Evolutionary conservation across 768 basidiomycete genomes (phyloP), one percentile per base, ranked within the genome.

Genomic region (Mycena venus): DNA sequence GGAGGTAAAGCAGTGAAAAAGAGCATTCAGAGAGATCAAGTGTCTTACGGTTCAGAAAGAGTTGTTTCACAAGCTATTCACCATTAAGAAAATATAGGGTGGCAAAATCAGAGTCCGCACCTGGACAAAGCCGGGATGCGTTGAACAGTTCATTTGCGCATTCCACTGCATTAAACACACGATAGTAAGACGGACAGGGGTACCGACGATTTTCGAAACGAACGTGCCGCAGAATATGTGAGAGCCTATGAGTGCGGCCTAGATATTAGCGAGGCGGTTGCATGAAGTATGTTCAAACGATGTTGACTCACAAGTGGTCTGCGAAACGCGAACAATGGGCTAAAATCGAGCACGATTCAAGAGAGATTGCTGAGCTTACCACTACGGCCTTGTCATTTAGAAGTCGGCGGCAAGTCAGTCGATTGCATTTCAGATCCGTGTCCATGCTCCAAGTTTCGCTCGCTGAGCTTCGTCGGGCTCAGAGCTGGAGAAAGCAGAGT

Each of bases 101-200:
- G 25, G 14, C 17, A 17, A 49, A 4, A 7, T n/a, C 32, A 23
- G 17, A 64, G 25, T 21, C 68, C 79, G 62, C 80, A 91, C 94
- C 95, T 78, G 95, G 95, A 80, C 95, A 96, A 38, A 95, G 86
- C 51, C 94, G 90, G 12, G 94, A 89, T 9, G 91, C 86, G 74
- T 91, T 94, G 83, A 96, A 96, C 32, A 95, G 81, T 79, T 95
- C 93, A 79, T 95, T 95, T 29, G 95, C 95, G 80, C 95, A 96
- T 31, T 94, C 92, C 68, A 95, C 95, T 95, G 59, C n/a, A n/a
- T n/a, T n/a, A n/a, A n/a, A n/a, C n/a, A n/a, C n/a, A n/a, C n/a
- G n/a, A n/a, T n/a, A n/a, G n/a, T n/a, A n/a, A n/a, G n/a, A n/a
- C n/a, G n/a, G n/a, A n/a, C n/a, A n/a, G n/a, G n/a, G n/a, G n/a